Evolutionary conservation across 2,329 filamentous ascomycete species (phyloP).

Genomic region (Pyrenophora graminea): DNA sequence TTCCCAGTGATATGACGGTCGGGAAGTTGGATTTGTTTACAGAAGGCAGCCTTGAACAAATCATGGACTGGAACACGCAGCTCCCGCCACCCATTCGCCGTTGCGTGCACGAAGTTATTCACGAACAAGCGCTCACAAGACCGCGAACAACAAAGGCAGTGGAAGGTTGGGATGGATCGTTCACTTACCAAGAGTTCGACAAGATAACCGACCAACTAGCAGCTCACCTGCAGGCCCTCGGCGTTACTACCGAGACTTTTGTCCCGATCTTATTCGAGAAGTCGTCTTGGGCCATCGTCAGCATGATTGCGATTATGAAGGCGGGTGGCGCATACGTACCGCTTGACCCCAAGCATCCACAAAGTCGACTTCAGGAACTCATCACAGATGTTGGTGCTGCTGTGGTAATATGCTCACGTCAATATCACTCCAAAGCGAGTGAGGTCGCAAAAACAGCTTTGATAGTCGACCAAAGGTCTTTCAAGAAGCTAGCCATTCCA

Average conservation of each 20-base stretch:
- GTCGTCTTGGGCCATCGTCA: conserved; percentile 37
- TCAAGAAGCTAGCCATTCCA: conserved; percentile 40
- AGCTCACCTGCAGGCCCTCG: conserved; percentile 30
- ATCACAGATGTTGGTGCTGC: conserved; percentile 37
- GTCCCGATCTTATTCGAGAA: conserved; percentile 47
- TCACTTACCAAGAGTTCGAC: conserved; percentile 42
- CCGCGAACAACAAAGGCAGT: conserved; percentile 37
- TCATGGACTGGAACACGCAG: conserved; percentile 36
- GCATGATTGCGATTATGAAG: conserved; percentile 46
- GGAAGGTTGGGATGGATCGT: conserved; percentile 37
- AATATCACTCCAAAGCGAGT: conserved; percentile 23
- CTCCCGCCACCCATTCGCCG: conserved; percentile 31
- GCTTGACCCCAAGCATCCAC: conserved; percentile 45
- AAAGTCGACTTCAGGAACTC: conserved; percentile 44
- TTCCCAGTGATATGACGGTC: conserved; percentile 25
- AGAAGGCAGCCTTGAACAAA: conserved; percentile 25
- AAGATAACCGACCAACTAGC: conserved; percentile 35
- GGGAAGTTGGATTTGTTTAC: conserved; percentile 33
- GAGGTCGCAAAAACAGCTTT: conserved; percentile 30
- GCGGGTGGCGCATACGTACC: conserved; percentile 46
- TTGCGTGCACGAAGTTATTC: conserved; percentile 37
- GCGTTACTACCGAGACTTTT: conserved; percentile 35
- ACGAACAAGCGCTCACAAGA: conserved; percentile 35
- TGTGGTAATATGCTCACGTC: conserved; percentile 34
- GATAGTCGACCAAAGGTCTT: conserved; percentile 47